Conservation (phyloP, 202 grass and related monocot species). For the Panicum virgatum region DNA sequence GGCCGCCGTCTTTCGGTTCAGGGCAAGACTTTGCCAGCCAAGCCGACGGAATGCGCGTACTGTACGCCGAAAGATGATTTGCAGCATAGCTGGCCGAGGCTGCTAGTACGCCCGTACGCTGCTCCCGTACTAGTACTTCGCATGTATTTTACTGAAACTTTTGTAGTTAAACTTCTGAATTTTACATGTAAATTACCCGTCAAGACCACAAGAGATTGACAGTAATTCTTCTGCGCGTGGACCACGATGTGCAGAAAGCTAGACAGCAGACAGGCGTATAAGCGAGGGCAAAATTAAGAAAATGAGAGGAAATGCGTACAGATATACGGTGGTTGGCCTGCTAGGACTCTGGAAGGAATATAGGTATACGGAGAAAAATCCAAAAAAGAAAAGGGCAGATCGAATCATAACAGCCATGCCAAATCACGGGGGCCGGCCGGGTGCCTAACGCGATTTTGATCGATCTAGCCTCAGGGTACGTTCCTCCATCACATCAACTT, state of each 20-base stretch:
- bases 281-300: too few species aligned
- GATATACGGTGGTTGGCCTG: not conserved
- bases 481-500: conserved; percentile 36
- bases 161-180: not conserved
- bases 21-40: not conserved
- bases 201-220: not conserved
- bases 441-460: too few species aligned
- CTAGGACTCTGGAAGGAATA: conserved; percentile 18
- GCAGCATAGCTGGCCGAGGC: too few species aligned
- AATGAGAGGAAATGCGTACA: not conserved
- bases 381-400: conserved; percentile 40
- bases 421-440: too few species aligned
- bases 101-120: not conserved
- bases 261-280: not conserved
- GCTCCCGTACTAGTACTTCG: not conserved
- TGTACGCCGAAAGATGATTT: not conserved
- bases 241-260: not conserved
- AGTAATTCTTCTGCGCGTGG: not conserved
- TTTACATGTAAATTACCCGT: not conserved
- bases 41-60: not conserved
- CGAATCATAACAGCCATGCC: conserved; percentile 46
- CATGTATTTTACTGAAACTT: not conserved
- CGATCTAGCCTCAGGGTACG: too few species aligned
- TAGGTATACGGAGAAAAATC: conserved; percentile 22
- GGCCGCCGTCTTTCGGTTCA: not conserved